Evolutionary conservation across 2,329 filamentous ascomycete genomes (phyloP), one percentile per base, ranked within the genome.

Genomic region (Mollisia scopiformis): DNA sequence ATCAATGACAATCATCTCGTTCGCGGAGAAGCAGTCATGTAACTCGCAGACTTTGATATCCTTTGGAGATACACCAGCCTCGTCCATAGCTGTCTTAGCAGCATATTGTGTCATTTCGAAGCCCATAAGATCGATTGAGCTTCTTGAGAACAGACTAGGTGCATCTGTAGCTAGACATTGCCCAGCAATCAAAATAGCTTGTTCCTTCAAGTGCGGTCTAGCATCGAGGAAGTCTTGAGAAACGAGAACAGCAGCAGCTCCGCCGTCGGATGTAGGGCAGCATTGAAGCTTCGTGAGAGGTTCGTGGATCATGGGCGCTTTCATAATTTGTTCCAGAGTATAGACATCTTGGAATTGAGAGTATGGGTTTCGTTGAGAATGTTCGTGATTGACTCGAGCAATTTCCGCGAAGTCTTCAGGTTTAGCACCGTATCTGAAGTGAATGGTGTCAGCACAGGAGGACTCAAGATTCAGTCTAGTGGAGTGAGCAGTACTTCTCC

Each of bases 271-370:
- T 1, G 94, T 98, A 1, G 95, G 94, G 78, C 94, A 97, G 84
- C 94, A 98, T 80, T 98, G 95, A n/a, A 98, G 88, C 79, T 97
- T 98, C 61, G 95, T 98, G 58, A 98, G 84, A 16, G 94, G 94
- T 66, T 87, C 86, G 78, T 92, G 88, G 76, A 98, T 91, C 83
- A 87, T 90, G 62, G 91, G 82, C 0, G 91, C 80, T 37, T 88
- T 81, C 73, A 92, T 77, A 74, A 98, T 83, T 77, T 98, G 88
- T 31, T 97, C 91, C 41, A 89, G 86, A 0, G 90, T 91, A 80
- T 98, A 98, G 74, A 94, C 91, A 72, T 96, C 87, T 72, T 89
- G 90, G 83, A 99, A 98, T 77, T 98, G 94, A n/a, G 92, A 94
- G 82, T 99, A 99, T 10, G 94, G 94, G 82, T 98, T 98, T 68